These are phyloP conservation scores for Rheum nobile DNA, from an alignment of 148 eudicot species.

Conservation along the genomic window DNA sequence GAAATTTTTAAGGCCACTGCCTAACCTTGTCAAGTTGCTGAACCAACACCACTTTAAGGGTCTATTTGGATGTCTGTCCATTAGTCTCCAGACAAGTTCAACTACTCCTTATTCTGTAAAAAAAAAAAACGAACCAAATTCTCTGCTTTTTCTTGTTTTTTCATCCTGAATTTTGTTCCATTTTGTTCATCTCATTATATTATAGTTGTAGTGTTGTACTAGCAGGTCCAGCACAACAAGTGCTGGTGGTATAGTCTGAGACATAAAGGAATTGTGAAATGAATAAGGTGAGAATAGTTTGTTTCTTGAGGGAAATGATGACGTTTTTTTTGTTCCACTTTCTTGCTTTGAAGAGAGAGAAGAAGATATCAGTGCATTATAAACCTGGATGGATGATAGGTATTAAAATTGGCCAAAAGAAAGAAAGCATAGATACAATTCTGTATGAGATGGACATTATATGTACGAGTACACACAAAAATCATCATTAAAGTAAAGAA, in stretches of 20 bases:
- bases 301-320: background rate
- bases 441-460: background rate
- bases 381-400: background rate
- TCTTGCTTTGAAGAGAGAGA: background rate
- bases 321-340: background rate
- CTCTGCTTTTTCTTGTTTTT: background rate
- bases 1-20: too few species aligned
- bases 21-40: too few species aligned
- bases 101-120: too few species aligned
- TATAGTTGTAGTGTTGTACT: too few species aligned
- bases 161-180: background rate
- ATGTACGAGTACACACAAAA: background rate
- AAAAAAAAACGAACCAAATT: too few species aligned
- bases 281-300: background rate
- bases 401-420: background rate
- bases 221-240: background rate
- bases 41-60: background rate
- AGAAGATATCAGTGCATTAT: background rate
- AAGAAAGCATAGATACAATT: too few species aligned
- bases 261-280: background rate
- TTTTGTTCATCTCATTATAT: background rate
- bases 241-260: background rate
- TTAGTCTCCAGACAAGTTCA: too few species aligned
- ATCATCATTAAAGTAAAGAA: background rate
- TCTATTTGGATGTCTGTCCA: background rate